phyloP scores from a whole-genome alignment of 148 eudicot species.

The Silene conica region DNA sequence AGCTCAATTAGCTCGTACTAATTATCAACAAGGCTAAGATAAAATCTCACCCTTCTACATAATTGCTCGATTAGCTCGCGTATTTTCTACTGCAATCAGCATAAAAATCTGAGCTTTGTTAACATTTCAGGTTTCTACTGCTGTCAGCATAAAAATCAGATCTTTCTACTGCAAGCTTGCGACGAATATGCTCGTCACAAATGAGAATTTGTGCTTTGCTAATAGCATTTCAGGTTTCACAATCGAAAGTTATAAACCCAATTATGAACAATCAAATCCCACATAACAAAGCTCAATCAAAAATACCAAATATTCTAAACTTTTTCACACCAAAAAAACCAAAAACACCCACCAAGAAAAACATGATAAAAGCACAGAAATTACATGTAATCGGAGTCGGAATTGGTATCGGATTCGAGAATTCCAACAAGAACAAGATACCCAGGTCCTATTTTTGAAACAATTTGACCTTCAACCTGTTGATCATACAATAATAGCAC shows the following conservation, averaged over 20 bases:
- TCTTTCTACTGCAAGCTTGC: too few species aligned
- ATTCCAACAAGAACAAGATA: slow-evolving; percentile 76
- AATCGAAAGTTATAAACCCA: neutral
- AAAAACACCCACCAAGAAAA: neutral
- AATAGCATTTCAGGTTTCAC: neutral
- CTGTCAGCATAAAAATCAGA: too few species aligned
- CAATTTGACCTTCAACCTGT: slow-evolving; percentile 83
- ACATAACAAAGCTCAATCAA: neutral
- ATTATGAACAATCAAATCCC: neutral
- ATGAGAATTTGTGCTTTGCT: too few species aligned
- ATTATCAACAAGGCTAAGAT: too few species aligned
- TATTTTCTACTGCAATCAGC: neutral
- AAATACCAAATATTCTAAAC: neutral
- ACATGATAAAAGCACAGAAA: neutral
- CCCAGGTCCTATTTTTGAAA: slow-evolving; percentile 86
- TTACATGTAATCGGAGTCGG: slow-evolving; percentile 83
- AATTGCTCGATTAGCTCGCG: neutral
- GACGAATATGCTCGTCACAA: too few species aligned
- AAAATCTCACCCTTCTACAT: neutral
- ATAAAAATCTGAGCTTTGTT: neutral
- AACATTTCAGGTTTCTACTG: too few species aligned
- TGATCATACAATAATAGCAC: neutral
- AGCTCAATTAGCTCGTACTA: too few species aligned
- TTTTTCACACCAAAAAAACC: neutral
- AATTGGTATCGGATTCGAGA: slow-evolving; percentile 64